Conservation (phyloP, 2,329 filamentous ascomycete species). For the Dothideomycetes sp. region DNA sequence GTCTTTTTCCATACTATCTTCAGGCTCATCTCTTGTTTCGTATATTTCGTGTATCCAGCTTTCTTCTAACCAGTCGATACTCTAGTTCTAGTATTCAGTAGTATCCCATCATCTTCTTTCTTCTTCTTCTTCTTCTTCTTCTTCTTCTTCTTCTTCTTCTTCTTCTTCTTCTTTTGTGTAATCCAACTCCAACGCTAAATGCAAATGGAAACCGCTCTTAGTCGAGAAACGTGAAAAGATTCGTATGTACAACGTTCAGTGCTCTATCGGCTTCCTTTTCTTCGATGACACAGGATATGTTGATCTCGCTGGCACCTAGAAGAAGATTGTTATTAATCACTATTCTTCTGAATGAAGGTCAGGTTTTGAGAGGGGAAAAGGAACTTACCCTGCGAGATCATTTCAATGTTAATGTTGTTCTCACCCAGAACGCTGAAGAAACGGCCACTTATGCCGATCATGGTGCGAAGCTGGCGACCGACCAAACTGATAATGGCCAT, state of each 20-base stretch:
- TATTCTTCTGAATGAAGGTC: neutral
- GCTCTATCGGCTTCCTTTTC: conserved; percentile 83
- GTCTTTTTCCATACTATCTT: too few relatives aligned
- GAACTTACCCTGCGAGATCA: conserved; percentile 91
- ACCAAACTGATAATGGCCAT: conserved; percentile 97
- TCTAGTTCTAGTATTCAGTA: too few relatives aligned
- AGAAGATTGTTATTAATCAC: conserved; percentile 11
- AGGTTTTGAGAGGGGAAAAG: neutral
- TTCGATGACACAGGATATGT: conserved; percentile 96
- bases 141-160: too few relatives aligned
- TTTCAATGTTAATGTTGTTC: conserved; percentile 93
- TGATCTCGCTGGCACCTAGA: conserved; percentile 98
- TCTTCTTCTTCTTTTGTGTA: neutral
- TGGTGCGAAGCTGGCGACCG: conserved; percentile 94
- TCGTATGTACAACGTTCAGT: conserved; percentile 92
- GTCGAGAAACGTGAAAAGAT: conserved; percentile 91
- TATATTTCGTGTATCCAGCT: too few relatives aligned
- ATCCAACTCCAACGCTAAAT: conserved; percentile 9
- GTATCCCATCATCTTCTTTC: too few relatives aligned
- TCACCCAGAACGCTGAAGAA: conserved; percentile 95
- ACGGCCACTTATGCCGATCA: conserved; percentile 79
- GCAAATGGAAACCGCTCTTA: conserved; percentile 32
- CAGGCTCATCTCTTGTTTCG: too few relatives aligned
- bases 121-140: too few relatives aligned
- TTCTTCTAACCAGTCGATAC: too few relatives aligned